These are phyloP conservation scores for Alloteropsis angusta DNA, from an alignment of 202 grass and related monocot species.

Conservation along the genomic window DNA sequence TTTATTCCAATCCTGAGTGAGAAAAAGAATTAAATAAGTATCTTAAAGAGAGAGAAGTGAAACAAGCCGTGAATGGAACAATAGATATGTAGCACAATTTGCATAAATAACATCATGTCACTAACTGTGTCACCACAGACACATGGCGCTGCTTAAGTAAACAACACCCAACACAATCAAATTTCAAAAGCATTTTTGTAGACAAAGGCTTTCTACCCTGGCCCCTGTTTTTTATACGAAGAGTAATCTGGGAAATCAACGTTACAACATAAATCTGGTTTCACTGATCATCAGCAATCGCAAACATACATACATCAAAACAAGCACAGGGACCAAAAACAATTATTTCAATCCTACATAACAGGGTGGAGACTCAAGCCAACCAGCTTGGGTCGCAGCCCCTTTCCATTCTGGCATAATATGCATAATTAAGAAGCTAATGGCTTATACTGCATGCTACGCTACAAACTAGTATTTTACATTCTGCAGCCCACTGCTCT, in stretches of 20 bases:
- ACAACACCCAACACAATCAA: background rate
- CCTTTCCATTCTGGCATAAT: background rate
- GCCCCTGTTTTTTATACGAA: background rate
- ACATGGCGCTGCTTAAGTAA: background rate
- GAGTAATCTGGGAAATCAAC: background rate
- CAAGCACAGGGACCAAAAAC: background rate
- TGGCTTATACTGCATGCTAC: background rate
- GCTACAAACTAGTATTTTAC: background rate
- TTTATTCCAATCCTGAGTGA: constrained; percentile 70
- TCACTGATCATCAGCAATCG: background rate
- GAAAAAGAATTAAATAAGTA: constrained; percentile 25
- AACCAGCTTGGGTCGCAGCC: background rate
- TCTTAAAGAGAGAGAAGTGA: background rate
- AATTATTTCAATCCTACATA: background rate
- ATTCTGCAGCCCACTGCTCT: background rate
- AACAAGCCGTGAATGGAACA: background rate
- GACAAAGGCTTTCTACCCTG: background rate
- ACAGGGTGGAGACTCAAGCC: background rate
- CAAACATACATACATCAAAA: background rate
- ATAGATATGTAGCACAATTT: background rate
- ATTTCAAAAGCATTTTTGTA: background rate
- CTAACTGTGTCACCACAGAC: background rate
- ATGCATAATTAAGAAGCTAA: background rate
- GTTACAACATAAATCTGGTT: background rate
- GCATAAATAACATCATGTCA: background rate